Evolutionary conservation across 2,329 filamentous ascomycete species (phyloP), one percentile per base, ranked within the genome.

Genomic region (Rutstroemia sp.): DNA sequence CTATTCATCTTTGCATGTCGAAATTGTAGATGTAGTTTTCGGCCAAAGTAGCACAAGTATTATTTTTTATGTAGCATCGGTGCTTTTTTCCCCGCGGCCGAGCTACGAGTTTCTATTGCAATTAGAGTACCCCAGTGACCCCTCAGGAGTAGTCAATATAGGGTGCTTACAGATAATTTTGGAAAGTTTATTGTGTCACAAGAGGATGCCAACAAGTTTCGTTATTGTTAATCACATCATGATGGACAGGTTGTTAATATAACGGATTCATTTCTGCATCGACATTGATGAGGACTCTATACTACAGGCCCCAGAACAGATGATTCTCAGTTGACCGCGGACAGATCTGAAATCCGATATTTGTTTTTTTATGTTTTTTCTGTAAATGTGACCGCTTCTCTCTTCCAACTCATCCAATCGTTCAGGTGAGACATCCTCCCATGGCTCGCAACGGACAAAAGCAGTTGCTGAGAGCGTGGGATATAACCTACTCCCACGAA

Each of bases 1-100:
- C 54, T 52, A 25, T 59, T 68, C 66, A 68, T 67, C 38, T 60
- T 68, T 47, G 60, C 60, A 66, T 67, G 30, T 49, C 59, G 58
- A 23, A n/a, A 37, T 34, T 19, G 12, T n/a, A 27, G 21, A 30
- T 34, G 19, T 19, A 41, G 30, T 34, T 34, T 34, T 34, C 30
- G 30, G 30, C 30, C 30, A 34, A 34, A 34, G 30, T 34, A 34
- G 30, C 30, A 34, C 30, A 25, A 34, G 38, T 44, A 34, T 47
- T 48, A 49, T 51, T 45, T 49, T 49, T 16, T 30, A 34, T 34
- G 39, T 19, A 16, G 14, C 39, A 45, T 55, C 53, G 46, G 53
- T 44, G 4, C 25, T 51, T 54, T 54, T 49, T 44, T 25, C 27
- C 12, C 25, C 37, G 6, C 49, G 37, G 23, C 53, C 53, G 53